Evolutionary conservation across 2,329 filamentous ascomycete genomes (phyloP).

Genomic region (Colletotrichum scovillei): DNA sequence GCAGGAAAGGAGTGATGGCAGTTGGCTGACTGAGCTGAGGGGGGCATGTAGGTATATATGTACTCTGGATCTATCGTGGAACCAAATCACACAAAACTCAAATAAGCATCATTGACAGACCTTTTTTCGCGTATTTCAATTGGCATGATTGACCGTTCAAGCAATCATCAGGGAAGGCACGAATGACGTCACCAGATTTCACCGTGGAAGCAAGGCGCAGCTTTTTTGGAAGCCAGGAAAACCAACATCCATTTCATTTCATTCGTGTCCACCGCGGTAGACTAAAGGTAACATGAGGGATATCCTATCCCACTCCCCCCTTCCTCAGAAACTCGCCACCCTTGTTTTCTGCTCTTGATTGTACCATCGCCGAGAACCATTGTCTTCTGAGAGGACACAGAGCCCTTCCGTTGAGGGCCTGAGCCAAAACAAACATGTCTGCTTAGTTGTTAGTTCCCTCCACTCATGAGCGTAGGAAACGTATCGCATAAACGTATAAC

Average conservation of each 20-base stretch:
- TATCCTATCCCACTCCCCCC: neutral
- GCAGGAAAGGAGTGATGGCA: neutral
- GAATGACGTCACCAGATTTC: neutral
- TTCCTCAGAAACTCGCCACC: neutral
- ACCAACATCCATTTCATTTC: conserved; percentile 36
- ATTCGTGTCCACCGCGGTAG: conserved; percentile 35
- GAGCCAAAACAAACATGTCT: neutral
- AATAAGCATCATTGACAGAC: neutral
- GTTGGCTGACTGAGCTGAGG: neutral
- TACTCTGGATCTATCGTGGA: neutral
- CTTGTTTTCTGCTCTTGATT: conserved; percentile 10
- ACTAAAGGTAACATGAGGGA: neutral
- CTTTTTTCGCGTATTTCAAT: too few relatives aligned
- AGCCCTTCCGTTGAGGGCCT: neutral
- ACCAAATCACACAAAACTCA: neutral
- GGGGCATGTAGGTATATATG: neutral
- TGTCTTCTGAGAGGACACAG: neutral
- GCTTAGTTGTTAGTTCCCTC: neutral
- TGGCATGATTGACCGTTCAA: too few relatives aligned
- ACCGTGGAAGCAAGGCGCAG: neutral
- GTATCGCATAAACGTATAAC: neutral
- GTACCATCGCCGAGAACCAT: neutral
- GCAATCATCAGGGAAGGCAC: neutral
- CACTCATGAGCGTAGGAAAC: neutral
- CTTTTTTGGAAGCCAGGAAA: conserved; percentile 16